Conservation (phyloP, 768 basidiomycete species). For the Podaxis pistillaris region DNA sequence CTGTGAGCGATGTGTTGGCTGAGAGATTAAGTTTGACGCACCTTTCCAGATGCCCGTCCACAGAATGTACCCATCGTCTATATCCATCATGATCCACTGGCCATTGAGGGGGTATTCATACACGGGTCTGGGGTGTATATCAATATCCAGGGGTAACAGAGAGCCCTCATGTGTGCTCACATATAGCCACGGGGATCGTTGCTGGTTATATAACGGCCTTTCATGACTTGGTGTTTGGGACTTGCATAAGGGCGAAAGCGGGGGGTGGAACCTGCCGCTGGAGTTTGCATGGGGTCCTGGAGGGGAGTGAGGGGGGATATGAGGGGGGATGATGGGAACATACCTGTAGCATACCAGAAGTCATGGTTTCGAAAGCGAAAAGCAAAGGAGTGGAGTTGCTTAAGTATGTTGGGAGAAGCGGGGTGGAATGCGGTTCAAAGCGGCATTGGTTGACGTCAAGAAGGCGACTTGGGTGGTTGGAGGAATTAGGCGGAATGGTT, state of each 20-base stretch:
- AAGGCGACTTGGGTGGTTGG: conserved; percentile 23
- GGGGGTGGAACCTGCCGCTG: conserved; percentile 37
- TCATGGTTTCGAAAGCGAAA: conserved; percentile 32
- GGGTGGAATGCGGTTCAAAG: conserved; percentile 26
- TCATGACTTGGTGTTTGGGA: conserved; percentile 76
- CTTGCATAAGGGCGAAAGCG: conserved; percentile 71
- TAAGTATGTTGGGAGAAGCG: conserved; percentile 18
- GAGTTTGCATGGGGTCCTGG: conserved; percentile 42
- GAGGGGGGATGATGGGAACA: conserved; percentile 14
- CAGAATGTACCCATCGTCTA: conserved; percentile 87
- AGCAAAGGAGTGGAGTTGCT: conserved; percentile 19
- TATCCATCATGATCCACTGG: conserved; percentile 96
- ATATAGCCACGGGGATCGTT: conserved; percentile 89
- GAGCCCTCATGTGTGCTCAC: conserved; percentile 39
- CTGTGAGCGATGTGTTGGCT: neutral
- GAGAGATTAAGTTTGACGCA: conserved; percentile 26
- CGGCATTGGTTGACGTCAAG: conserved; percentile 23
- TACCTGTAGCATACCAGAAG: conserved; percentile 45
- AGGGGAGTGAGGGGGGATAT: conserved; percentile 11
- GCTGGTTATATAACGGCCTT: conserved; percentile 86
- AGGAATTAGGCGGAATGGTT: conserved; percentile 25
- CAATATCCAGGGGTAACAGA: conserved; percentile 19
- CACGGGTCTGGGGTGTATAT: conserved; percentile 55
- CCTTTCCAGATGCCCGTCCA: conserved; percentile 98
- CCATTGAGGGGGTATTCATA: conserved; percentile 88